Percentiles rank a stretch among this genome's conserved stretches.
Evolutionary conservation across 345 rosid species (phyloP).

Genomic region (Eucalyptus grandis): DNA sequence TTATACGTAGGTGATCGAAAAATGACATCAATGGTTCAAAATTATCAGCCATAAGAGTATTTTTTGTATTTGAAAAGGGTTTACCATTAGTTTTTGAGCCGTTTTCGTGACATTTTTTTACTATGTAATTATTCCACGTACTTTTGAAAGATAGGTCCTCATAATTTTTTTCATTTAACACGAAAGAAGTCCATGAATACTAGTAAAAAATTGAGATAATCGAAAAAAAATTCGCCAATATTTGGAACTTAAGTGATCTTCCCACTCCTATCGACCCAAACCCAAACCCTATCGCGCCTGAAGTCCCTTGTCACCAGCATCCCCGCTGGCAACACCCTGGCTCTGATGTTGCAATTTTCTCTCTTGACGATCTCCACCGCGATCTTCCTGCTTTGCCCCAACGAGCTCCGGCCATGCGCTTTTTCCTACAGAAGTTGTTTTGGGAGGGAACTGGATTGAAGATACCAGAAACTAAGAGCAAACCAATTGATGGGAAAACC

Average conservation of each 20-base stretch:
- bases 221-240: background rate
- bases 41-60: background rate
- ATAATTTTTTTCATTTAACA: background rate
- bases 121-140: background rate
- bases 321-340: background rate
- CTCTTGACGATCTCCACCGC: background rate
- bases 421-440: background rate
- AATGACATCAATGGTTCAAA: background rate
- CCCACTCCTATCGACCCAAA: background rate
- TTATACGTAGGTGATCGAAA: background rate
- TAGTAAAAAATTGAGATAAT: background rate
- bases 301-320: background rate
- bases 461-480: background rate
- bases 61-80: background rate
- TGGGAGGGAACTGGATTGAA: background rate
- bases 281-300: background rate
- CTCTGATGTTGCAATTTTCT: background rate
- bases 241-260: background rate
- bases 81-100: background rate
- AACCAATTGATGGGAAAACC: background rate
- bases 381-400: background rate
- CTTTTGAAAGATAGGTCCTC: background rate
- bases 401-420: background rate
- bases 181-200: background rate
- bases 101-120: background rate